Percentiles rank a stretch among this genome's conserved stretches.
These are phyloP conservation scores for Pseudomonodictys pantanalensis DNA, from an alignment of 495 filamentous ascomycete genomes.

Conservation along the genomic window DNA sequence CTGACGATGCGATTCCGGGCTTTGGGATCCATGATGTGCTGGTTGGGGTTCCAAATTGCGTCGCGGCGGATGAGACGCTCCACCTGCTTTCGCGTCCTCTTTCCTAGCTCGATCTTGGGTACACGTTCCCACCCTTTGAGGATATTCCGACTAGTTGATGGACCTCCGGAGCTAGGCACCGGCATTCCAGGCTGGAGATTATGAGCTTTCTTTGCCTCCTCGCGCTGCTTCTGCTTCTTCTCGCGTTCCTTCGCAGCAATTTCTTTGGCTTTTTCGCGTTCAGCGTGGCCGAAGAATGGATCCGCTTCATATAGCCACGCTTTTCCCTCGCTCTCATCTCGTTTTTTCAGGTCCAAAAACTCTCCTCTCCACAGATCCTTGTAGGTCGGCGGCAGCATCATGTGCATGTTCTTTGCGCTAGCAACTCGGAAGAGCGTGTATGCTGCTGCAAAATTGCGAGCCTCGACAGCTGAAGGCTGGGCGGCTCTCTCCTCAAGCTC, in stretches of 20 bases:
- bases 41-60: slow-evolving; percentile 81
- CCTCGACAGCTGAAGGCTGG: slow-evolving; percentile 77
- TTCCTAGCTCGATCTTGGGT: slow-evolving; percentile 90
- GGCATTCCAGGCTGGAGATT: slow-evolving; percentile 20
- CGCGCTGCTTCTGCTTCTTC: slow-evolving; percentile 41
- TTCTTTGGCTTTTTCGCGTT: slow-evolving; percentile 71
- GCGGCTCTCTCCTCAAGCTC: slow-evolving; percentile 64
- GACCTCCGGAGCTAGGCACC: not conserved
- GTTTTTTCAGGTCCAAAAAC: slow-evolving; percentile 73
- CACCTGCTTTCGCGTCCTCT: slow-evolving; percentile 67
- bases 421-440: slow-evolving; percentile 87
- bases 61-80: slow-evolving; percentile 74
- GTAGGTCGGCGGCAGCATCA: slow-evolving; percentile 89
- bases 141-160: slow-evolving; percentile 3
- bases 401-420: slow-evolving; percentile 90
- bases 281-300: slow-evolving; percentile 75
- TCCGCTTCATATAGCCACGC: slow-evolving; percentile 96
- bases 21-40: slow-evolving; percentile 57
- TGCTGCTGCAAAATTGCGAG: slow-evolving; percentile 86
- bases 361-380: slow-evolving; percentile 81
- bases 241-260: slow-evolving; percentile 65
- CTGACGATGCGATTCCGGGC: slow-evolving; percentile 61
- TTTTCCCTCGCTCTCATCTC: slow-evolving; percentile 70
- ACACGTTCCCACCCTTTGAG: slow-evolving; percentile 78
- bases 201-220: slow-evolving; percentile 35